Conservation (phyloP, 2,329 filamentous ascomycete species). For the Talaromyces sp. region DNA sequence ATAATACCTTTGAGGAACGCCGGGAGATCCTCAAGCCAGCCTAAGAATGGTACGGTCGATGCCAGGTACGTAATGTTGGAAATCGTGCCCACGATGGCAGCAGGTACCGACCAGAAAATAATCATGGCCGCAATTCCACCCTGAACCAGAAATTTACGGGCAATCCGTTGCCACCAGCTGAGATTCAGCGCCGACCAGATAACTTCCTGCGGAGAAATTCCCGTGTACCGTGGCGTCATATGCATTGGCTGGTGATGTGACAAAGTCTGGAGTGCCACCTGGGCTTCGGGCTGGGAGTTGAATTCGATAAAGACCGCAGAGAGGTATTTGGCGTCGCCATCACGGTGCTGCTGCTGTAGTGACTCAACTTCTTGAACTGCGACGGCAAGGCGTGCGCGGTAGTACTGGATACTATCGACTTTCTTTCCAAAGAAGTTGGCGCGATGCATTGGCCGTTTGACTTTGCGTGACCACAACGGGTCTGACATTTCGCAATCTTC, state of each 20-base stretch:
- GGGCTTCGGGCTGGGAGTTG: constrained; percentile 71
- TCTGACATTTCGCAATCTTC: constrained; percentile 26
- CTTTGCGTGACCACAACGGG: constrained; percentile 23
- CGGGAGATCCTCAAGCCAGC: constrained; percentile 71
- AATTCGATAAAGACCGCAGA: constrained; percentile 90
- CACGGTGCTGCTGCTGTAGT: constrained; percentile 61
- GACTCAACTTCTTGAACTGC: constrained; percentile 66
- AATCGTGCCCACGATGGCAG: constrained; percentile 78
- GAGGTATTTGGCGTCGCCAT: constrained; percentile 60
- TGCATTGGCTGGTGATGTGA: constrained; percentile 81
- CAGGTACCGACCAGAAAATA: constrained; percentile 76
- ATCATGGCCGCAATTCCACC: constrained; percentile 71
- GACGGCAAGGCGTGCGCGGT: constrained; percentile 66
- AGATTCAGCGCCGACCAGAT: constrained; percentile 81
- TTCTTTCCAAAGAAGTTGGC: constrained; percentile 71
- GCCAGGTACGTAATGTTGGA: constrained; percentile 74
- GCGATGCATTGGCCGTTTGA: constrained; percentile 68
- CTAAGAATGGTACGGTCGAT: constrained; percentile 54
- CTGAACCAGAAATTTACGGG: constrained; percentile 65
- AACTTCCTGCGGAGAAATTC: constrained; percentile 77
- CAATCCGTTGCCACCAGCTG: constrained; percentile 75
- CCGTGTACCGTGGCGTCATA: constrained; percentile 82
- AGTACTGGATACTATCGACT: constrained; percentile 87
- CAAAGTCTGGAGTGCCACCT: constrained; percentile 78
- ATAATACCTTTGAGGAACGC: constrained; percentile 68